Base-by-base conservation (phyloP, 371 early-diverging fungal species). In the Rozella allomycis region DNA sequence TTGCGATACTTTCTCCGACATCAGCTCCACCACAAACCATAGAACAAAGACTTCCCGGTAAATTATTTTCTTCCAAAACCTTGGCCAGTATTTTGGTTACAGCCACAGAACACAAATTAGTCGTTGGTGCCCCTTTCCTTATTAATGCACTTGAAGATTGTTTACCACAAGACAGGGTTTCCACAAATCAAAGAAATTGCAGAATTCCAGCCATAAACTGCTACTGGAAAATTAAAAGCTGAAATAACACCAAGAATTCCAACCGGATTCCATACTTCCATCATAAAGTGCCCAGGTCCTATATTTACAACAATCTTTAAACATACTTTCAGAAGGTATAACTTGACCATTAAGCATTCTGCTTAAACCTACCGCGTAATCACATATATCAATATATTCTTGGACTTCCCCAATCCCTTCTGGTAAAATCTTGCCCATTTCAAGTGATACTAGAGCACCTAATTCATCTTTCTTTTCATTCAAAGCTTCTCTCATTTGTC, bases 331-430 rank as follows among this genome's bases (percentile, higher is more conserved):
- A 31, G 74, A 74, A 8, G 93, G 93, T 31, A 93, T 70, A 17
- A 90, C 73, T 22, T 72, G 26, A 1, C 93, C 93, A 48, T 72
- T 71, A 34, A 93, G 42, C 50, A 69, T 67, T n/a, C 91, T 69
- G 26, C 74, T 69, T 16, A 93, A 53, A 13, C 93, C 93, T 2
- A 85, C 58, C 5, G 93, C 88, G 37, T 73, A 87, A 50, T 93
- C 93, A 26, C 74, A 67, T 34, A 93, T 72, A 49, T 93, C 93
- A 40, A 93, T 70, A 51, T 85, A 88, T 53, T 93, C 93, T 47
- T 90, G 90, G n/a, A 91, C 82, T 50, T 91, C 93, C 17, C 93
- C 91, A 21, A 83, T 55, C 21, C 90, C 93, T 52, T 91, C 93
- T 14, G 83, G 70, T 28, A 73, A 42, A 40, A 90, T 86, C 57